These are phyloP conservation scores for Picochlorum costavermella DNA, from an alignment of 139 green algal species.

Conservation along the genomic window DNA sequence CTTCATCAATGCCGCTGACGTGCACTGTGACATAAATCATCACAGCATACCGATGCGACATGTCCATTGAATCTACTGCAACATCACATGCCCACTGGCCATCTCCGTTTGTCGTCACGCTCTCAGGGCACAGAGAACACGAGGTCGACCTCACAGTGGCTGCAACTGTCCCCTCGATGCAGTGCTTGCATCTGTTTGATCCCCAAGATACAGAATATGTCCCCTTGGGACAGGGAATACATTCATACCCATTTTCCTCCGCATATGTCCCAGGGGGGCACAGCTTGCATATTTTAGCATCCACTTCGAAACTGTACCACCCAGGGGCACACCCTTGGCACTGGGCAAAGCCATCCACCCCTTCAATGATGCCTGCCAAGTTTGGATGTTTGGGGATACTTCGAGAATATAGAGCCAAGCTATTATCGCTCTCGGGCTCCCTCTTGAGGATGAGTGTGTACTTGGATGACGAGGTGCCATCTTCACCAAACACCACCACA, in stretches of 20 bases:
- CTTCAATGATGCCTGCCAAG: background rate
- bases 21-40: conserved; percentile 40
- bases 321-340: conserved; percentile 35
- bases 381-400: background rate
- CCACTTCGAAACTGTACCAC: conserved; percentile 25
- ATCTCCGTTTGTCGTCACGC: conserved; percentile 31
- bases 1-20: conserved; percentile 29
- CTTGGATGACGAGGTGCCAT: conserved; percentile 36
- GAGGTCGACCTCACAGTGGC: conserved; percentile 15
- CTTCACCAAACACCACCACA: conserved; percentile 44
- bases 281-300: conserved; percentile 32
- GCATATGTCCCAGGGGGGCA: conserved; percentile 34
- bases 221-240: conserved; percentile 28
- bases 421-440: background rate
- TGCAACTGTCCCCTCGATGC: conserved; percentile 35
- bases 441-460: conserved; percentile 25
- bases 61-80: conserved; percentile 4
- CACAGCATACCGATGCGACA: conserved; percentile 35
- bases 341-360: conserved; percentile 7
- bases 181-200: conserved; percentile 40
- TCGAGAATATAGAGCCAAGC: background rate
- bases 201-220: conserved; percentile 41
- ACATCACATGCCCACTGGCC: conserved; percentile 23
- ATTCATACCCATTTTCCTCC: conserved; percentile 12
- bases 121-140: conserved; percentile 35